Base-by-base conservation (phyloP, 305 asterid species). In the Rubia balearica region DNA sequence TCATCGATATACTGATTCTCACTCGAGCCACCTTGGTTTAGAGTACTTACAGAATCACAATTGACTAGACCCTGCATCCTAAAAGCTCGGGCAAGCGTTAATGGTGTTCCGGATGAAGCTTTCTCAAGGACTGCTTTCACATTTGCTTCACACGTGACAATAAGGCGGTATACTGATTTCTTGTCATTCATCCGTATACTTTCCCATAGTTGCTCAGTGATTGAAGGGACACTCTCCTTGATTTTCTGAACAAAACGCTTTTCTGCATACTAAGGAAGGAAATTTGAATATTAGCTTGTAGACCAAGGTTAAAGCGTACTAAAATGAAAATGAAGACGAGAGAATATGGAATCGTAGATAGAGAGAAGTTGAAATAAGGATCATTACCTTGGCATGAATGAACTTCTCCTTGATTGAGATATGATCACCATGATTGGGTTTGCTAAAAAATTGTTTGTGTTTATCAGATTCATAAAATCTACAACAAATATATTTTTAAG, bases 331-430 rank as follows among this genome's bases (percentile, higher is more conserved):
- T 48, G 55, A 48, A 16, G 30, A 38, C n/a, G 36, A 68, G 72
- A 16, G 69, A 69, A 61, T 45, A 53, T 3, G 60, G 72, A 57
- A 53, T 70, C 33, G 16, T 9, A 65, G 67, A 48, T 9, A 40
- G 53, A 73, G 68, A 45, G 69, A 67, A 67, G 38, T 41, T 71
- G 70, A 77, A 69, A 27, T 45, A 74, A 62, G 73, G 61, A 79
- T 81, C 67, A 78, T 73, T 88, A 93, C 98, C 97, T 93, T 93
- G 70, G 92, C 96, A 70, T 88, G 79, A 78, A 93, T 91, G 83
- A 88, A 94, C 81, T 87, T 91, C 85, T 94, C 98, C 86, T 94
- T 94, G 43, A 85, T 80, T 33, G 97, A 88, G 78, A 91, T 94
- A 83, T 85, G 98, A 85, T 90, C 95, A 67, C 48, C 83, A 73